Evolutionary conservation across 306 rosid species (phyloP).

Genomic region (Boehmeria nivea): DNA sequence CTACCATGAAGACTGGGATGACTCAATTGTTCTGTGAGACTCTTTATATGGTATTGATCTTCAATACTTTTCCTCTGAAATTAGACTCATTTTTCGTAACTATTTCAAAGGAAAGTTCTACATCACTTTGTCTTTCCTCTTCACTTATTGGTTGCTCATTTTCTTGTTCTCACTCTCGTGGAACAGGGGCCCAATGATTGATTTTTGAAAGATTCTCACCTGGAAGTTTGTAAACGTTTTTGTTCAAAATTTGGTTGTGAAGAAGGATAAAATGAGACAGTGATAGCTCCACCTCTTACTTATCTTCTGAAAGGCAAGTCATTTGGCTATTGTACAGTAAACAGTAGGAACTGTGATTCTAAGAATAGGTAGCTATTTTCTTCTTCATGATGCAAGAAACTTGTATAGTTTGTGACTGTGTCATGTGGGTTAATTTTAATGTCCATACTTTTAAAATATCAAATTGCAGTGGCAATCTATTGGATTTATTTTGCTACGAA

Average conservation of each 20-base stretch:
- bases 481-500: too few relatives aligned
- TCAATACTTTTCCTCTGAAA: too few relatives aligned
- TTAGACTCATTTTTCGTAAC: too few relatives aligned
- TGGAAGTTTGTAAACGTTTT: conserved; percentile 3
- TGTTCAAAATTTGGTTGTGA: conserved; percentile 14
- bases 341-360: conserved; percentile 1
- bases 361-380: not conserved
- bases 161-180: not conserved
- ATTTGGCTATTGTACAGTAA: conserved; percentile 33
- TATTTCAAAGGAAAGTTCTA: too few relatives aligned
- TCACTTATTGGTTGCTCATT: conserved; percentile 1
- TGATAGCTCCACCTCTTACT: conserved; percentile 8
- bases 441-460: too few relatives aligned
- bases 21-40: too few relatives aligned
- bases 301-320: conserved; percentile 24
- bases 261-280: conserved; percentile 9
- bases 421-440: too few relatives aligned
- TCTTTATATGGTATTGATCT: too few relatives aligned
- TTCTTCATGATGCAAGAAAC: not conserved
- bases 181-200: conserved; percentile 5
- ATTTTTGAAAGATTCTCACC: not conserved
- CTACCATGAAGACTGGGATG: too few relatives aligned
- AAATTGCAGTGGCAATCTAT: too few relatives aligned
- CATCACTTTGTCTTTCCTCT: too few relatives aligned
- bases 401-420: too few relatives aligned